A percentile compares a stretch with the other conserved stretches of the same genome.
These are phyloP conservation scores for Suillus variegatus DNA, from an alignment of 768 basidiomycete species.

Conservation along the genomic window DNA sequence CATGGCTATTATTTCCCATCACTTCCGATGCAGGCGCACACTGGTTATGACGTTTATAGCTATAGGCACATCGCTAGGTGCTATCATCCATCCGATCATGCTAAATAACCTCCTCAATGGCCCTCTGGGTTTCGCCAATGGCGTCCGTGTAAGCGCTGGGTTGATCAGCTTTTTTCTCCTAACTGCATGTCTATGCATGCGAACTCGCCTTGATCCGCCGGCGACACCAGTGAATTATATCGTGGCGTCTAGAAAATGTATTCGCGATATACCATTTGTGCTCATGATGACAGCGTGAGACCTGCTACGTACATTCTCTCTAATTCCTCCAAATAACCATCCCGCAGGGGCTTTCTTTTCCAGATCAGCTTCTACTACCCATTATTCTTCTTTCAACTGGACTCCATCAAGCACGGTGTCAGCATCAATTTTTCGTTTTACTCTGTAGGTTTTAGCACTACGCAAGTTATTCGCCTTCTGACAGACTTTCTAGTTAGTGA, in stretches of 20 bases:
- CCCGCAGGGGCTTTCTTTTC: slow-evolving; percentile 20
- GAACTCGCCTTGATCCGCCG: not conserved
- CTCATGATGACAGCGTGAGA: slow-evolving; percentile 25
- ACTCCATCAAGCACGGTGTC: slow-evolving; percentile 51
- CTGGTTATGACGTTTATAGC: not conserved
- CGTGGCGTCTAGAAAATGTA: slow-evolving; percentile 25
- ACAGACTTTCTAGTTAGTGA: slow-evolving; percentile 39
- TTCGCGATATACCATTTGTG: slow-evolving; percentile 25
- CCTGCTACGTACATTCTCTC: not conserved
- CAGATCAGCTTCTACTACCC: slow-evolving; percentile 40
- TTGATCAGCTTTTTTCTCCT: not conserved
- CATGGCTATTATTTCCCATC: slow-evolving; percentile 42
- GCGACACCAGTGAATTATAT: not conserved
- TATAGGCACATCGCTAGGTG: not conserved
- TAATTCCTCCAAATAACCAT: not conserved
- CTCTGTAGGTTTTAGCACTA: slow-evolving; percentile 33
- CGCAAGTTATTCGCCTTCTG: slow-evolving; percentile 6
- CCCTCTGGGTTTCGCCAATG: not conserved
- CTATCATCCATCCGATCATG: not conserved
- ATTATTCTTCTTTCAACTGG: slow-evolving; percentile 59
- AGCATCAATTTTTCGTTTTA: slow-evolving; percentile 53
- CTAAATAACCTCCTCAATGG: not conserved
- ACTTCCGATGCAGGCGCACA: slow-evolving; percentile 37
- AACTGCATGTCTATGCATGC: not conserved
- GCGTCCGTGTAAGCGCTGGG: not conserved